A percentile compares a stretch with the other conserved stretches of the same genome.
These are phyloP conservation scores for Corniculantispora saksenae DNA, from an alignment of 2,329 filamentous ascomycete species.

Conservation along the genomic window DNA sequence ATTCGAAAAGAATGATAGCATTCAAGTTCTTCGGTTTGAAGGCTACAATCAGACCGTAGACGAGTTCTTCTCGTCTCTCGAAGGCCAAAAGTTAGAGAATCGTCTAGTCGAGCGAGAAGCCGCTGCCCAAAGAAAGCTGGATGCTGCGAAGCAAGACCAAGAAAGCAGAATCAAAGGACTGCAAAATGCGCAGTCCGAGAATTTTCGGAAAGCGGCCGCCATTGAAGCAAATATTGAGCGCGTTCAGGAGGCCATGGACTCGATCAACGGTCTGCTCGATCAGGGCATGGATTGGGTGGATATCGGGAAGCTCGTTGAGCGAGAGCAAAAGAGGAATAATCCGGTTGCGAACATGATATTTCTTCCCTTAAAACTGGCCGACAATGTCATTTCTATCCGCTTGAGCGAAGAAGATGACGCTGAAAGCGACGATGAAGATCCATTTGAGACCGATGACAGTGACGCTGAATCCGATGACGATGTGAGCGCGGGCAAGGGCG, in stretches of 20 bases:
- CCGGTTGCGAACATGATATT: slow-evolving; percentile 85
- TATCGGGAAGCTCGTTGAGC: slow-evolving; percentile 82
- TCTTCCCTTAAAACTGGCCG: slow-evolving; percentile 83
- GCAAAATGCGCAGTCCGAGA: slow-evolving; percentile 77
- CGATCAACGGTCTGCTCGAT: slow-evolving; percentile 85
- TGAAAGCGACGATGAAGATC: slow-evolving; percentile 58
- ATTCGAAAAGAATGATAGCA: slow-evolving; percentile 65
- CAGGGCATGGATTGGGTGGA: slow-evolving; percentile 98
- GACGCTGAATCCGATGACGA: slow-evolving; percentile 39
- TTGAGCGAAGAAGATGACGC: slow-evolving; percentile 71
- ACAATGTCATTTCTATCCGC: slow-evolving; percentile 81
- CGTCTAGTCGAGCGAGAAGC: slow-evolving; percentile 79
- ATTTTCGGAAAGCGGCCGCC: slow-evolving; percentile 83
- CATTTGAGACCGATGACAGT: slow-evolving; percentile 69
- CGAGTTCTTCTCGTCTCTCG: slow-evolving; percentile 94
- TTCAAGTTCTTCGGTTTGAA: slow-evolving; percentile 73
- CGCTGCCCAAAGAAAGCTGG: slow-evolving; percentile 78
- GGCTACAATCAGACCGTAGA: slow-evolving; percentile 93
- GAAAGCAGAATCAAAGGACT: slow-evolving; percentile 81
- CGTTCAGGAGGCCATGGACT: slow-evolving; percentile 89
- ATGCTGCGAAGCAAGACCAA: slow-evolving; percentile 82
- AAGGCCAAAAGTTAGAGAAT: slow-evolving; percentile 89
- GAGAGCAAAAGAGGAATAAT: slow-evolving; percentile 79
- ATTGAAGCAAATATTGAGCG: slow-evolving; percentile 89
- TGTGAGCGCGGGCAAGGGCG: slow-evolving; percentile 31